Evolutionary conservation across 2,329 filamentous ascomycete genomes (phyloP), one percentile per base, ranked within the genome.

Genomic region (Pseudogymnoascus sp.): DNA sequence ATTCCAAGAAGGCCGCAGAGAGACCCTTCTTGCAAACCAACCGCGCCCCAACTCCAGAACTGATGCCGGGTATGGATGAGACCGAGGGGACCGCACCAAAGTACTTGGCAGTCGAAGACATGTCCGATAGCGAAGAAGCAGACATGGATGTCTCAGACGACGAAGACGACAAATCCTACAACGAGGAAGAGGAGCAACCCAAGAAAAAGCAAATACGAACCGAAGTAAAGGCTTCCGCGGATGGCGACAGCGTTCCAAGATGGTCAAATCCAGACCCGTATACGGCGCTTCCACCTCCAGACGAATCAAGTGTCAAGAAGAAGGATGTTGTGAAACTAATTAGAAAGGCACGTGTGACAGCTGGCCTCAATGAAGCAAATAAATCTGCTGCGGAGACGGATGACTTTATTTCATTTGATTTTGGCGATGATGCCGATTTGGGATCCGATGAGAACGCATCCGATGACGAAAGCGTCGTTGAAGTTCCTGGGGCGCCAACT

Each of bases 201-300:
- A 75, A 73, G 2, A 72, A 69, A 58, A 82, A 82, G 69, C 78
- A 79, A 9, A 72, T 71, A 2, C 77, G 78, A 8, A 72, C 69
- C 8, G 67, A 67, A 2, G 65, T 72, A 4, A 66, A 69, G 14
- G 72, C 72, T 7, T 72, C 76, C n/a, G 70, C 74, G 22, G 78
- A 75, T 65, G 72, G 79, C 62, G 76, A 78, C 12, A 67, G 69
- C 61, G 75, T 73, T 4, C 91, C 92, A 2, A 92, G 89, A 73
- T 97, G 93, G 93, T 96, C 92, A 4, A 97, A 97, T 69, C 92
- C 93, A 3, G 93, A 97, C 72, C 92, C 92, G 0, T 97, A 97
- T 75, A 96, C 91, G 5, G 89, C 85, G 2, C 79, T 96, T 8
- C 93, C 93, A 7, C 92, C 91, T 5, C 84, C 87, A 0, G 89